Percentiles rank a stretch among this genome's conserved stretches.
Conservation (phyloP, 139 green algal species). For the Chlorella sp. region DNA sequence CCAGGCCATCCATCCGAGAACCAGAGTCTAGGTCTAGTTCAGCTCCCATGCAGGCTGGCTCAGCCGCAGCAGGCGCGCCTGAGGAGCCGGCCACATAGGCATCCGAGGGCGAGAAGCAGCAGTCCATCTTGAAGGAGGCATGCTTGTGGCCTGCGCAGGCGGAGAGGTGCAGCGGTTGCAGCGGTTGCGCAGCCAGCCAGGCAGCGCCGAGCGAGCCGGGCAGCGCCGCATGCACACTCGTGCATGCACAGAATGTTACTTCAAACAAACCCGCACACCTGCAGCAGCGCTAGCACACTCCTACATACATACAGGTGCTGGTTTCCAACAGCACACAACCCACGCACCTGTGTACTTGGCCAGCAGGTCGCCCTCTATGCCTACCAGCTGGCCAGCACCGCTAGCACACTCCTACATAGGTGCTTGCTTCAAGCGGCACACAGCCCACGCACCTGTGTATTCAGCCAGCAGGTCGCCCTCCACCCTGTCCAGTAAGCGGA, state of each 20-base stretch:
- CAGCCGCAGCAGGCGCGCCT: constrained; percentile 48
- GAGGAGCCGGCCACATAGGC: constrained; percentile 79
- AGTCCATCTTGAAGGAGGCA: constrained; percentile 78
- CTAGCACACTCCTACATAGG: no score
- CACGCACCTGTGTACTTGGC: no score
- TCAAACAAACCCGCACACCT: no score
- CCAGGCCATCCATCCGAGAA: no score
- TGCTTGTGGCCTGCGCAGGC: constrained; percentile 75
- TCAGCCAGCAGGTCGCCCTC: constrained; percentile 81
- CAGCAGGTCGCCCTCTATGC: no score
- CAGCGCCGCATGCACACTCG: background rate
- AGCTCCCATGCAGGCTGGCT: no score
- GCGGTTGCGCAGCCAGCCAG: background rate
- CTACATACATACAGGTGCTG: no score
- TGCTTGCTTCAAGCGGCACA: no score
- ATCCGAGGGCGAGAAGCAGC: constrained; percentile 78
- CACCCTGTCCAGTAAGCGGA: constrained; percentile 73
- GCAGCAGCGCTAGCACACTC: no score
- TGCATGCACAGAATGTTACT: no score
- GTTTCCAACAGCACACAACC: no score
- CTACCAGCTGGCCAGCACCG: background rate
- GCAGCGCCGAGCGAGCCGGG: background rate
- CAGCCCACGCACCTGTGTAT: constrained; percentile 65
- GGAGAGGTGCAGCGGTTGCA: background rate
- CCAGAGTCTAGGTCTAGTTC: no score